Conservation (phyloP, 495 filamentous ascomycete species). For the Xylona heveae region DNA sequence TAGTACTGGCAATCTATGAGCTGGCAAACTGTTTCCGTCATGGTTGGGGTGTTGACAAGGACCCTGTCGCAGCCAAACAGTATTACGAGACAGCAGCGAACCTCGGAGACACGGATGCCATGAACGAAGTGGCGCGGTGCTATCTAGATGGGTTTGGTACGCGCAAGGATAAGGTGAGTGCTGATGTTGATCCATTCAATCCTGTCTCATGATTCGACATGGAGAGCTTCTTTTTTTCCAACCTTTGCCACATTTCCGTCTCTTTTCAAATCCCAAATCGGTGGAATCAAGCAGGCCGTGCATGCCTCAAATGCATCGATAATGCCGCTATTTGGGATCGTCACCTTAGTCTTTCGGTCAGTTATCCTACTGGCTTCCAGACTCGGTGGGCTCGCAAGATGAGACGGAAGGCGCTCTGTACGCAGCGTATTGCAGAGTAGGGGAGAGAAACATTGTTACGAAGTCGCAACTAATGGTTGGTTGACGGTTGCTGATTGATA, state of each 20-base stretch:
- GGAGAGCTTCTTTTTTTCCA: constrained; percentile 5
- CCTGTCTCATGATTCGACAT: constrained; percentile 6
- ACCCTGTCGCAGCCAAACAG: constrained; percentile 70
- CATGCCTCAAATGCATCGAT: no score
- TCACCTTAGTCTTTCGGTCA: neutral
- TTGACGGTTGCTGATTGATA: constrained; percentile 10
- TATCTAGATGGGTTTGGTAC: constrained; percentile 87
- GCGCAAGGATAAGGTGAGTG: constrained; percentile 89
- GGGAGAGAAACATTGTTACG: constrained; percentile 5
- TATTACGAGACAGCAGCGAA: constrained; percentile 97
- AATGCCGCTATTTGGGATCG: no score
- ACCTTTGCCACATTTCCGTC: constrained; percentile 4
- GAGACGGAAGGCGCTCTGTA: neutral
- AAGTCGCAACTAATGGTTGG: constrained; percentile 4
- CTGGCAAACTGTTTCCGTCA: constrained; percentile 88
- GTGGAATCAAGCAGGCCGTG: no score
- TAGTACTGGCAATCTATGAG: constrained; percentile 94
- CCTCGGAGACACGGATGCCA: constrained; percentile 86
- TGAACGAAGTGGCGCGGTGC: constrained; percentile 95
- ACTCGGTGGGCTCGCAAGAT: constrained; percentile 1
- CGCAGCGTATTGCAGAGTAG: constrained; percentile 1
- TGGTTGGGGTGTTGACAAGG: constrained; percentile 83
- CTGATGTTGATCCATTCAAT: constrained; percentile 1
- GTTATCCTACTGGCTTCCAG: neutral
- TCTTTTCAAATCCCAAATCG: no score